A percentile compares a stretch with the other conserved stretches of the same genome.
phyloP scores from a whole-genome alignment of 2,329 filamentous ascomycete genomes.

The Claviceps fusiformis region DNA sequence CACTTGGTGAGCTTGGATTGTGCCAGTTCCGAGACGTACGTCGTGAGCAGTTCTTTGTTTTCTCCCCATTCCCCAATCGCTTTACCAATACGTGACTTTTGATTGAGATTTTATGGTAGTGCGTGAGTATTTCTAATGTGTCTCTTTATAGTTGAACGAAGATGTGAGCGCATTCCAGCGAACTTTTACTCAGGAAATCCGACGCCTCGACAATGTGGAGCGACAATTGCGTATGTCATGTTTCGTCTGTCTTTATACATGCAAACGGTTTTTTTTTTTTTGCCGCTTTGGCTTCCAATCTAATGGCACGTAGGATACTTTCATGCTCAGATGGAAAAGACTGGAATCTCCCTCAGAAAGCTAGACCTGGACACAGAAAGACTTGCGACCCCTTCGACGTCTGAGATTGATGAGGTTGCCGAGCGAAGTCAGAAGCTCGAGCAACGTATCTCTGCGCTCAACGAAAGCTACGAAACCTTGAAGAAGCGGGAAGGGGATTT shows the following conservation, averaged over 20 bases:
- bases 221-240: conserved; percentile 72
- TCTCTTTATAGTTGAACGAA: conserved; percentile 62
- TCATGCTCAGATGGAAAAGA: conserved; percentile 89
- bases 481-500: conserved; percentile 96
- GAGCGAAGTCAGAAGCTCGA: conserved; percentile 89
- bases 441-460: conserved; percentile 78
- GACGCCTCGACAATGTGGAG: conserved; percentile 94
- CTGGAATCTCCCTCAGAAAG: conserved; percentile 70
- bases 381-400: conserved; percentile 74
- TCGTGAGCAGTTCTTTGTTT: conserved; percentile 18
- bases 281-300: conserved; percentile 5
- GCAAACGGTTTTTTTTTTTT: background rate
- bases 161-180: conserved; percentile 90
- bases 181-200: conserved; percentile 95
- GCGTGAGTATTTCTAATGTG: background rate
- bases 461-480: conserved; percentile 96
- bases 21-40: conserved; percentile 96
- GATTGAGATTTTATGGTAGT: no score
- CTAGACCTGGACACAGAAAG: conserved; percentile 83
- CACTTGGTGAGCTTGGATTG: conserved; percentile 85
- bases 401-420: conserved; percentile 90
- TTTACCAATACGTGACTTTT: background rate
- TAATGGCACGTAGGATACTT: conserved; percentile 61
- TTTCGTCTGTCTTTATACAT: conserved; percentile 4
- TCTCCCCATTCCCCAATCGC: background rate